Percentiles rank a stretch among this genome's conserved stretches.
Conservation (phyloP, 768 basidiomycete genomes). For the Hygrocybe coccinea region DNA sequence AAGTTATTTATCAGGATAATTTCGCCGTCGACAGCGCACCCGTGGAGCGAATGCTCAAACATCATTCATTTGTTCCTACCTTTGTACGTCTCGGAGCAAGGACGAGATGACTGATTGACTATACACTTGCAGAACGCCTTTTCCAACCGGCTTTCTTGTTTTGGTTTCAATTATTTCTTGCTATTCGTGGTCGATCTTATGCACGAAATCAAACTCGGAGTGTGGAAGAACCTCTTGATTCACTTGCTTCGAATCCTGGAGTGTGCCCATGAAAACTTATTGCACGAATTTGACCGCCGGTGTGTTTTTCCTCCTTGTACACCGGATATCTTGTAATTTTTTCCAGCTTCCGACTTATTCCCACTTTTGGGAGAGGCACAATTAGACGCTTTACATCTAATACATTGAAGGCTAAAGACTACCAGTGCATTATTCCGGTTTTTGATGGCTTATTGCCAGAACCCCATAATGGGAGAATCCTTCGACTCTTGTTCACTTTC, state of each 20-base stretch:
- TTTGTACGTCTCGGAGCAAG: background rate
- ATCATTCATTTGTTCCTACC: conserved; percentile 6
- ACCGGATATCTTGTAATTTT: background rate
- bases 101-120: background rate
- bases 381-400: conserved; percentile 29
- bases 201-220: background rate
- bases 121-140: conserved; percentile 5
- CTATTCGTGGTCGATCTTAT: conserved; percentile 5
- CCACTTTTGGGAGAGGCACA: conserved; percentile 23
- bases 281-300: conserved; percentile 20
- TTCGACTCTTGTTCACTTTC: background rate
- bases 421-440: conserved; percentile 3
- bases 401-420: background rate
- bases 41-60: background rate
- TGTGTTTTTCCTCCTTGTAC: background rate
- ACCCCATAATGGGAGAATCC: conserved; percentile 1
- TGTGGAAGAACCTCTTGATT: conserved; percentile 3
- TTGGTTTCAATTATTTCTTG: background rate
- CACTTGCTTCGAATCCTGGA: conserved; percentile 8
- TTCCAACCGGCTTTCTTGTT: background rate
- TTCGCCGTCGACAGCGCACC: background rate
- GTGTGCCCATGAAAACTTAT: conserved; percentile 4
- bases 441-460: conserved; percentile 6
- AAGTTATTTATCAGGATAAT: conserved; percentile 1
- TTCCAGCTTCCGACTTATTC: conserved; percentile 21